phyloP scores from a whole-genome alignment of 2,329 filamentous ascomycete species.

The Calonectria multiphialidica region DNA sequence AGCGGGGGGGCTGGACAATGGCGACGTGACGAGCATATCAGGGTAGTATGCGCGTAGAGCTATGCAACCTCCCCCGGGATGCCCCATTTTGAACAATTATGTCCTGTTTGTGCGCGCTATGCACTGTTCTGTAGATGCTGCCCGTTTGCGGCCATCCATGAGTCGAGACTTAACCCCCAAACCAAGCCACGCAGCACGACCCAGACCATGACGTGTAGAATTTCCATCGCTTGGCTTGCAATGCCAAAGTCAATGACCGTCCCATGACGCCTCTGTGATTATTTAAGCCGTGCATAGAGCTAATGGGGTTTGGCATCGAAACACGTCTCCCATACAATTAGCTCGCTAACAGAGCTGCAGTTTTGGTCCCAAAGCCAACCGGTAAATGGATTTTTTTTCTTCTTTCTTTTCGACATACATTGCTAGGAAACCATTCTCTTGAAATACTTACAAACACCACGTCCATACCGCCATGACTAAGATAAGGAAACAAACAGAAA shows the following conservation, averaged over 20 bases:
- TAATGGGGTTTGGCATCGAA: not conserved
- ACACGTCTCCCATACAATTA: not conserved
- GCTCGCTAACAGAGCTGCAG: not conserved
- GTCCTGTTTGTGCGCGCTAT: not conserved
- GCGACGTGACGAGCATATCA: not conserved
- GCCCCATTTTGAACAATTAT: not conserved
- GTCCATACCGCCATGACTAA: conserved; percentile 16
- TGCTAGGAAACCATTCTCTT: conserved; percentile 21
- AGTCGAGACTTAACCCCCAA: not conserved
- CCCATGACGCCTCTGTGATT: not conserved
- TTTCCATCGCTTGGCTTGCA: not conserved
- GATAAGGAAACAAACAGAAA: conserved; percentile 21
- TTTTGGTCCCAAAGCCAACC: not conserved
- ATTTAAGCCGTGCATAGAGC: not conserved
- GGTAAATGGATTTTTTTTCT: conserved; percentile 2
- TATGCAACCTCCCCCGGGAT: not conserved
- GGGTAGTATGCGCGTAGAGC: not conserved
- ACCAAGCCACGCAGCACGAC: not conserved
- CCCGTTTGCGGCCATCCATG: conserved; percentile 11
- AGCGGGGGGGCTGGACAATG: not conserved
- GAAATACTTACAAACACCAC: conserved; percentile 25
- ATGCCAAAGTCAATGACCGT: conserved; percentile 6
- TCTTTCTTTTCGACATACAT: conserved; percentile 9
- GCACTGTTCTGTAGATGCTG: not conserved
- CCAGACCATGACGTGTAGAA: not conserved